phyloP scores from a whole-genome alignment of 2,329 filamentous ascomycete species.

The Fusarium devonianum region DNA sequence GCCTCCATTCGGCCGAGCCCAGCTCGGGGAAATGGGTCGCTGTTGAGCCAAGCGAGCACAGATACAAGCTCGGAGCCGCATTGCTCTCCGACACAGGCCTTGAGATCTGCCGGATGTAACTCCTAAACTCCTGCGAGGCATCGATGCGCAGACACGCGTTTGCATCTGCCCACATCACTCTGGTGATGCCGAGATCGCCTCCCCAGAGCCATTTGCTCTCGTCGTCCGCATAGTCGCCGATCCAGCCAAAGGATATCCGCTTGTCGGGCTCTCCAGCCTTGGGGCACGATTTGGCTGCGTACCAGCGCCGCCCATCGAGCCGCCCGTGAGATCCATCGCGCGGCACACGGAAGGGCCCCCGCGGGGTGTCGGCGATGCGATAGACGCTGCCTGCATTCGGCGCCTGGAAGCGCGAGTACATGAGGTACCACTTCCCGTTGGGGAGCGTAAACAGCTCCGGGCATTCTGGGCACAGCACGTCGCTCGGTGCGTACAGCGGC shows the following conservation, averaged over 20 bases:
- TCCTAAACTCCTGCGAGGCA: constrained; percentile 34
- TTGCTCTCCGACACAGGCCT: constrained; percentile 33
- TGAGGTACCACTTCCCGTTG: constrained; percentile 48
- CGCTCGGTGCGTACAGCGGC: constrained; percentile 46
- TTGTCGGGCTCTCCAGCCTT: constrained; percentile 40
- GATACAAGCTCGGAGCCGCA: constrained; percentile 36
- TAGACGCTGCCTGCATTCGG: constrained; percentile 48
- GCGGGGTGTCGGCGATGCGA: constrained; percentile 45
- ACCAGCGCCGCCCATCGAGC: constrained; percentile 48
- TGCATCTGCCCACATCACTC: constrained; percentile 42
- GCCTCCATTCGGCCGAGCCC: constrained; percentile 22
- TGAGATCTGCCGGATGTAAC: constrained; percentile 24
- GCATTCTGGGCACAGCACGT: constrained; percentile 49
- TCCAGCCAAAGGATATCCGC: constrained; percentile 47
- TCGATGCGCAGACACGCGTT: constrained; percentile 40
- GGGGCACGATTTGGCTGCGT: constrained; percentile 48
- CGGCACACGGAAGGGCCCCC: constrained; percentile 47
- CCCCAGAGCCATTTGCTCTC: constrained; percentile 50
- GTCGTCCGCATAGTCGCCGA: constrained; percentile 44
- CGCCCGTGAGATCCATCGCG: constrained; percentile 46
- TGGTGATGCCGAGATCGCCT: constrained; percentile 45
- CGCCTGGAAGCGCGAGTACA: constrained; percentile 46
- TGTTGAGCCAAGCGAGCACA: constrained; percentile 39
- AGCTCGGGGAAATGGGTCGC: constrained; percentile 37
- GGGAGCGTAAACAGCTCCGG: constrained; percentile 47